These are phyloP conservation scores for Catharanthus roseus DNA, from an alignment of 257 asterid genomes.

Conservation along the genomic window DNA sequence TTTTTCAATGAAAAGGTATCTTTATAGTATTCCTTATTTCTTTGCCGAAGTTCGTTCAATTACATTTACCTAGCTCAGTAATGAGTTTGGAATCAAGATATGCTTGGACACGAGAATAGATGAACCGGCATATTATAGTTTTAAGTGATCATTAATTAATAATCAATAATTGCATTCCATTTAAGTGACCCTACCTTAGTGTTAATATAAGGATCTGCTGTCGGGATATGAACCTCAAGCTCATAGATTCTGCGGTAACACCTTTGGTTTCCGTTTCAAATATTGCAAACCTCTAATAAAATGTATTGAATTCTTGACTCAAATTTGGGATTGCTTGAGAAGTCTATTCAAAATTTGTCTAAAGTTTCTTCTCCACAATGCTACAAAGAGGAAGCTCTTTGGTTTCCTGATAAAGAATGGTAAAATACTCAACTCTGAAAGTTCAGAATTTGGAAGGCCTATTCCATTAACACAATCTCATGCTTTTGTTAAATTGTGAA, in stretches of 20 bases:
- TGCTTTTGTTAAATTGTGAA: not conserved
- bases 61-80: not conserved
- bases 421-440: not conserved
- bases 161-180: not conserved
- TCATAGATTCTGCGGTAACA: not conserved
- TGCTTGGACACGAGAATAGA: slow-evolving; percentile 1
- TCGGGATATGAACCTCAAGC: not conserved
- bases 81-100: not conserved
- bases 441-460: not conserved
- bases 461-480: not conserved
- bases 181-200: too few relatives aligned
- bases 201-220: not conserved
- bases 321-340: not conserved
- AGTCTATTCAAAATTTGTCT: not conserved
- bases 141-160: not conserved
- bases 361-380: not conserved
- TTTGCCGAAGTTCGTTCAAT: not conserved
- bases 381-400: not conserved
- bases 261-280: not conserved
- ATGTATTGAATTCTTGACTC: not conserved
- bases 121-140: not conserved
- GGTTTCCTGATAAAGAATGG: not conserved
- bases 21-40: slow-evolving; percentile 16
- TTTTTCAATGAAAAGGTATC: slow-evolving; percentile 80
- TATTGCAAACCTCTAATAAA: not conserved